These are phyloP conservation scores for Globisporangium lucens DNA, from an alignment of 352 stramenopile genomes.

Conservation along the genomic window DNA sequence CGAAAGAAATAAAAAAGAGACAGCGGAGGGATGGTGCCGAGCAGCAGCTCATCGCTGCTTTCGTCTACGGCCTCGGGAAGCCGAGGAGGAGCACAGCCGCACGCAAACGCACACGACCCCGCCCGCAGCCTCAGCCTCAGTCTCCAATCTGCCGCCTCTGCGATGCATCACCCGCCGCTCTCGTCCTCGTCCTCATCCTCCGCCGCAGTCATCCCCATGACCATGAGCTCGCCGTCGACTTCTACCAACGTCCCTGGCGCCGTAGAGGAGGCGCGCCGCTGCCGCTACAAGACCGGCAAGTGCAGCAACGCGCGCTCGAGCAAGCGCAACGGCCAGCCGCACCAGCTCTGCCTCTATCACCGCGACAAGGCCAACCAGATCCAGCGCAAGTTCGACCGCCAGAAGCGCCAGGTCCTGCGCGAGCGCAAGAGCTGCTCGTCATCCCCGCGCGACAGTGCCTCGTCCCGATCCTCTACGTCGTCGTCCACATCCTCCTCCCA, in stretches of 20 bases:
- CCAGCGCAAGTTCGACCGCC: slow-evolving; percentile 86
- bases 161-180: slow-evolving; percentile 15
- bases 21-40: slow-evolving; percentile 1
- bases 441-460: neutral
- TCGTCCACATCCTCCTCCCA: slow-evolving; percentile 5
- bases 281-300: slow-evolving; percentile 88
- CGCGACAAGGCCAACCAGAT: slow-evolving; percentile 89
- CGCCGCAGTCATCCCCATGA: neutral
- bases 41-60: neutral
- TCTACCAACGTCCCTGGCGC: neutral
- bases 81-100: neutral
- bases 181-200: slow-evolving; percentile 2
- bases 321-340: slow-evolving; percentile 84
- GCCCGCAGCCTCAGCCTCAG: slow-evolving; percentile 10
- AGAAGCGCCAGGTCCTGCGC: slow-evolving; percentile 79
- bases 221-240: slow-evolving; percentile 8
- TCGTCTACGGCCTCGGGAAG: slow-evolving; percentile 11
- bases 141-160: slow-evolving; percentile 15
- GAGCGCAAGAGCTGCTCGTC: slow-evolving; percentile 28
- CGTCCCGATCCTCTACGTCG: slow-evolving; percentile 24
- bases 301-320: slow-evolving; percentile 77
- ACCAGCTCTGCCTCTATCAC: slow-evolving; percentile 87
- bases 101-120: neutral
- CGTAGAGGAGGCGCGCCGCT: slow-evolving; percentile 28
- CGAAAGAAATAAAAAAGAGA: slow-evolving; percentile 11